Base-by-base conservation (phyloP, 495 filamentous ascomycete genomes). In the Aspergillus leporis region DNA sequence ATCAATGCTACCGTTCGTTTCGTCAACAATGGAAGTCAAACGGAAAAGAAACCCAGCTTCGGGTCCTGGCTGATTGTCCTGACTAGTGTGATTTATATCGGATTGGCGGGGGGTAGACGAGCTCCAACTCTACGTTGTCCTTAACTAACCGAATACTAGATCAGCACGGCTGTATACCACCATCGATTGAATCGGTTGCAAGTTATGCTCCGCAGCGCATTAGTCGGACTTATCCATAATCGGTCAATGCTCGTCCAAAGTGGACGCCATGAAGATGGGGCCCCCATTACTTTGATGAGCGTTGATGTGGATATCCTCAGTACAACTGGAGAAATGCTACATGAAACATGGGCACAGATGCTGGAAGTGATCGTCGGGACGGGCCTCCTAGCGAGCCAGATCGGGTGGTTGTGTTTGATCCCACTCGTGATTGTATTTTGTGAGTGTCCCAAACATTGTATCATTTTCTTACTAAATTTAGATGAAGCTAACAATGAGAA, bases 351-450 rank as follows among this genome's bases (percentile, higher is more conserved):
- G 80, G 81, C 81, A 0, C 74, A 80, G 36, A 19, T 75, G 3
- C 46, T 85, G 2, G 82, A 86, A 61, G 78, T 86, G 0, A 53
- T 70, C 14, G 59, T 87, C 31, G 85, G 82, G 14, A 78, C 81
- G 2, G 64, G 59, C 2, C 63, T 87, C n/a, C 57, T 88, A 16
- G 69, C 79, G 12, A 65, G 65, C 23, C 69, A 83, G 56, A 68
- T 86, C 21, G 78, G 80, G 6, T 81, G 75, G 65, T 50, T 67
- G 14, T 56, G 48, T 54, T 74, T 74, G 2, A 61, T 86, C 83
- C 84, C 16, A 65, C 83, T 48, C 65, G n/a, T 75, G 31, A 65
- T 78, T n/a, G 71, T 75, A 8, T 64, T 80, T 30, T 56, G 81
- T 70, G 60, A 69, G 16, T n/a, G n/a, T 16, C 19, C 5, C 19